Evolutionary conservation across 2,329 filamentous ascomycete genomes (phyloP).

Genomic region (Diplocarpon mali): DNA sequence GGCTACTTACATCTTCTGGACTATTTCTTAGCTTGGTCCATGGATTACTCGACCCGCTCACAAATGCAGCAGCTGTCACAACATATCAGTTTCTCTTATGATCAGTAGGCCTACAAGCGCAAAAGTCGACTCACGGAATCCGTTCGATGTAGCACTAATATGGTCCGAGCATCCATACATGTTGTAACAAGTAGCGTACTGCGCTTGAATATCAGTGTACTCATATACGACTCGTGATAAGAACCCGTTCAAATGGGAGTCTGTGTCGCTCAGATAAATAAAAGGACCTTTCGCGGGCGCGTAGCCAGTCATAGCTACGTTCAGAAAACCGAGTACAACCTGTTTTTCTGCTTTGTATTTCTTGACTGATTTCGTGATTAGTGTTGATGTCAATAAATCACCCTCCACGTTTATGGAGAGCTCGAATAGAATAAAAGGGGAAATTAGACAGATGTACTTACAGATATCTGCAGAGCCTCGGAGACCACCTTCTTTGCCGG

Average conservation of each 20-base stretch:
- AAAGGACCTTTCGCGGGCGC: neutral
- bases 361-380: conserved; percentile 39
- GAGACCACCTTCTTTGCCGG: conserved; percentile 75
- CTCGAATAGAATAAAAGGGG: too few species aligned
- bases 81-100: neutral
- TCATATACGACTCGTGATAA: neutral
- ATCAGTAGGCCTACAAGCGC: neutral
- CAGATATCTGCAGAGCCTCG: conserved; percentile 72
- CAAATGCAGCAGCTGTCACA: conserved; percentile 1
- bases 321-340: conserved; percentile 85
- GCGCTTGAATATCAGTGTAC: neutral
- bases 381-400: too few species aligned
- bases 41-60: neutral
- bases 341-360: conserved; percentile 59
- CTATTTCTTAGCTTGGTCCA: neutral
- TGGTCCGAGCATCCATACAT: conserved; percentile 5
- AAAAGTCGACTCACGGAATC: conserved; percentile 2
- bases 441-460: too few species aligned
- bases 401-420: too few species aligned
- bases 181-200: neutral
- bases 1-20: conserved; percentile 1
- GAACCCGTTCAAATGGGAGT: conserved; percentile 1
- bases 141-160: conserved; percentile 6
- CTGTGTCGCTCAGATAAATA: conserved; percentile 2
- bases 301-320: conserved; percentile 86